Evolutionary conservation across 228 moss, liverwort and hornwort genomes (phyloP).

Genomic region (Sphagnum magellanicum): DNA sequence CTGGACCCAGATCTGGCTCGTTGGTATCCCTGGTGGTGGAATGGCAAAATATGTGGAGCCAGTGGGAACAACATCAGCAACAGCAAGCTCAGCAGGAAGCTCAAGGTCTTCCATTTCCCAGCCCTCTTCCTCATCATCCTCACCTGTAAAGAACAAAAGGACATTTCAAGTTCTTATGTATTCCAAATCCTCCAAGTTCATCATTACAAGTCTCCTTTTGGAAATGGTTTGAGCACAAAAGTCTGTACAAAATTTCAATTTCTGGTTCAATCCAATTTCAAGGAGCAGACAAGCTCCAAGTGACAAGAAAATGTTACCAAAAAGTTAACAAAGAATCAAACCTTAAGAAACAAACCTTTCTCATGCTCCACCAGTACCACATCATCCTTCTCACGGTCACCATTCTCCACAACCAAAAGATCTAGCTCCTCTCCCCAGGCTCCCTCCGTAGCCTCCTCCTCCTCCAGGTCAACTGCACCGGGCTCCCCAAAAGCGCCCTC

Average conservation of each 20-base stretch:
- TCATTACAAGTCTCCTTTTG: no score
- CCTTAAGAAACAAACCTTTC: no score
- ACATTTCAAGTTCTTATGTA: no score
- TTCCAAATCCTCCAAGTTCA: no score
- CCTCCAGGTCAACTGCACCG: constrained; percentile 39
- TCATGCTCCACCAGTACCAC: constrained; percentile 32
- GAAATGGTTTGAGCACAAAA: no score
- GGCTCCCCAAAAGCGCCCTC: constrained; percentile 82
- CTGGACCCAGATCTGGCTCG: constrained; percentile 81
- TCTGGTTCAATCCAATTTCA: no score
- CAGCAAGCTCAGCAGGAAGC: constrained; percentile 59
- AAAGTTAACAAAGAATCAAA: no score
- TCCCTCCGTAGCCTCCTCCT: constrained; percentile 67
- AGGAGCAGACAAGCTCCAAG: no score
- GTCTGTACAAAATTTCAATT: no score
- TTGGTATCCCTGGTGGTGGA: constrained; percentile 65
- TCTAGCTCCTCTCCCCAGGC: constrained; percentile 90
- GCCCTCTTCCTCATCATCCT: constrained; percentile 84
- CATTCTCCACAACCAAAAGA: constrained; percentile 46
- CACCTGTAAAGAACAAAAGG: constrained; percentile 12
- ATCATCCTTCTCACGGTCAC: not conserved
- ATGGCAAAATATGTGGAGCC: constrained; percentile 51
- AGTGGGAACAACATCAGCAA: constrained; percentile 47
- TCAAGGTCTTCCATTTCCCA: constrained; percentile 99
- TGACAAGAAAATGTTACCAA: no score